phyloP scores from a whole-genome alignment of 805 yeast species.

The Hanseniaspora lachancei region DNA sequence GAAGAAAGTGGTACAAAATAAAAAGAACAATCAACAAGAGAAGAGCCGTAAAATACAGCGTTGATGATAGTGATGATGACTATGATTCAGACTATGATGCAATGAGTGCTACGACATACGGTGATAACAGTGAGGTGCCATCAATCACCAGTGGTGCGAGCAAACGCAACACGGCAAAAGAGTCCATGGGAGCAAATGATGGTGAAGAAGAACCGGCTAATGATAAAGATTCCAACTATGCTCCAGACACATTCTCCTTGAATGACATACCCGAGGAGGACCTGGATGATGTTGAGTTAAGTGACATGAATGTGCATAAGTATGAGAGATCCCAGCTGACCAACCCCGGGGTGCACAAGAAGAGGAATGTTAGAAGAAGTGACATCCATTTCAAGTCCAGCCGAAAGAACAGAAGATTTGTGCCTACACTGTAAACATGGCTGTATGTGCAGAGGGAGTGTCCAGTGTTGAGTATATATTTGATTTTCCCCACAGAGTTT shows the following conservation, averaged over 20 bases:
- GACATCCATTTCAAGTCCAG: slow-evolving; percentile 11
- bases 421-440: slow-evolving; percentile 4
- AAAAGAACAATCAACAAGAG: slow-evolving; percentile 18
- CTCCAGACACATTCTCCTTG: background rate
- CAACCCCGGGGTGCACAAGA: background rate
- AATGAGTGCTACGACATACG: background rate
- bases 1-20: slow-evolving; percentile 25
- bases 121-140: background rate
- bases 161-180: background rate
- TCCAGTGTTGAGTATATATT: background rate
- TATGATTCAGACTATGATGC: slow-evolving; percentile 8
- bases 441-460: too few species aligned
- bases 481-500: too few species aligned
- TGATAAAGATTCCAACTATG: background rate
- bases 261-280: slow-evolving; percentile 11
- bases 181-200: background rate
- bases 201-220: background rate
- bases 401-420: slow-evolving; percentile 10
- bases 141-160: background rate
- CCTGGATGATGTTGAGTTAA: background rate
- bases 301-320: background rate
- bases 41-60: slow-evolving; percentile 15
- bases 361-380: background rate
- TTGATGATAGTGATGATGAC: slow-evolving; percentile 18
- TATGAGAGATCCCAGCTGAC: background rate